Percentiles rank a stretch among this genome's conserved stretches.
Evolutionary conservation across 192 early-diverging fungal species (phyloP).

Genomic region (Rhizophagus sp.): DNA sequence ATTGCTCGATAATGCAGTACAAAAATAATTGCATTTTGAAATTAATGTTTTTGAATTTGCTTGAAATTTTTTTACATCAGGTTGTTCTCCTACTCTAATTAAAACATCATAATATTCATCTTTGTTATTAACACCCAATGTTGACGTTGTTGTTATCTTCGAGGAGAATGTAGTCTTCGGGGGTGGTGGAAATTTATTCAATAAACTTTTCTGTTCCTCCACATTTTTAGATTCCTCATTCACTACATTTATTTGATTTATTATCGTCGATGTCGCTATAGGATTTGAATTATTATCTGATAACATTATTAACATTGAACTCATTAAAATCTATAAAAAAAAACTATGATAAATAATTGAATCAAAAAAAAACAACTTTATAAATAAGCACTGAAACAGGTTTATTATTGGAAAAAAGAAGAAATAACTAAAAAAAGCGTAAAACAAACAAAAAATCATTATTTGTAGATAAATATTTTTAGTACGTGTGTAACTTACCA

Average conservation of each 20-base stretch:
- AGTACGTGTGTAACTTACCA: too few species aligned
- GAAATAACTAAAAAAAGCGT: too few species aligned
- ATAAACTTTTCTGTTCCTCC: background rate
- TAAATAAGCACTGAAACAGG: too few species aligned
- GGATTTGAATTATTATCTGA: background rate
- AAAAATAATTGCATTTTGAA: conserved; percentile 15
- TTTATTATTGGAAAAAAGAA: too few species aligned
- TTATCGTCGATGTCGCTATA: background rate
- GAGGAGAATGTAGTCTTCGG: background rate
- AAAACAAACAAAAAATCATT: too few species aligned
- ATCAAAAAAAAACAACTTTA: too few species aligned
- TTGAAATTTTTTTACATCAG: conserved; percentile 18
- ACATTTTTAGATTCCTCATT: background rate
- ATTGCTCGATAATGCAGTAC: conserved; percentile 19
- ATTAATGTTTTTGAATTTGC: conserved; percentile 1
- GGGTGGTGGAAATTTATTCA: background rate
- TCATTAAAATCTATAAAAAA: background rate
- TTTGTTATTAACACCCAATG: background rate
- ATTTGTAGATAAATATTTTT: too few species aligned
- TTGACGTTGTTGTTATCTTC: background rate
- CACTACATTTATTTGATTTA: background rate
- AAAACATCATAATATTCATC: conserved; percentile 16
- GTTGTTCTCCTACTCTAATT: conserved; percentile 11
- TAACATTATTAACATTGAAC: background rate
- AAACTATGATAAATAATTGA: background rate